Conservation (phyloP, 495 filamentous ascomycete species). For the Hypoxylon intermedium region DNA sequence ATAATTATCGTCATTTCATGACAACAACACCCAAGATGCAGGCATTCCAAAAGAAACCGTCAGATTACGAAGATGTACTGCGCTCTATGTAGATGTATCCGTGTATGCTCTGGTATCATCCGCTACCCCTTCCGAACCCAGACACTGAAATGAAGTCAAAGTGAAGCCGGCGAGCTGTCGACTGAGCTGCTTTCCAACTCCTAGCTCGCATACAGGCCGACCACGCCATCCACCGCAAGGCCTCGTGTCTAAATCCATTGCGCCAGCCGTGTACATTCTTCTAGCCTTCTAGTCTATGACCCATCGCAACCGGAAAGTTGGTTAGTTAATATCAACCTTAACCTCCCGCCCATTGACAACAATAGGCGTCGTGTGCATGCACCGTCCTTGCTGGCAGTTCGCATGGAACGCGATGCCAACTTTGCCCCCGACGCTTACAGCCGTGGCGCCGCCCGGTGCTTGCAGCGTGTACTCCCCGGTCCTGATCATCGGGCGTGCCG, state of each 20-base stretch:
- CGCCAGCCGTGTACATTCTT: not conserved
- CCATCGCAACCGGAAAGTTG: no score
- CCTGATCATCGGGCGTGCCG: conserved; percentile 45
- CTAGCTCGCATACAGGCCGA: not conserved
- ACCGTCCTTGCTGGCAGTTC: conserved; percentile 53
- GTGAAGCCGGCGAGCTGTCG: conserved; percentile 11
- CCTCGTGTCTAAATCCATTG: not conserved
- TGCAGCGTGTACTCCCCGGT: conserved; percentile 52
- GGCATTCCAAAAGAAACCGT: not conserved
- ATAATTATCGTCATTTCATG: no score
- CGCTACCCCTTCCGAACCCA: conserved; percentile 2
- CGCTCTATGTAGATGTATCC: conserved; percentile 5
- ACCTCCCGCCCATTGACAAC: conserved; percentile 22
- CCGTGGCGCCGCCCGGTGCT: conserved; percentile 62
- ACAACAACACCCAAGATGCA: no score
- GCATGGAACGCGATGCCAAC: conserved; percentile 61
- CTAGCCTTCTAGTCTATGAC: no score
- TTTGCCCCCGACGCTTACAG: conserved; percentile 47
- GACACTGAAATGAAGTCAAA: not conserved
- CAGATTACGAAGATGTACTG: conserved; percentile 19
- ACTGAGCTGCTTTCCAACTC: conserved; percentile 1
- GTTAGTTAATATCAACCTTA: conserved; percentile 5
- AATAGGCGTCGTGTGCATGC: conserved; percentile 39
- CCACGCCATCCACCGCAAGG: no score
- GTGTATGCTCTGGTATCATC: conserved; percentile 12